These are phyloP conservation scores for Russula sp. DNA, from an alignment of 768 basidiomycete genomes.

Conservation along the genomic window DNA sequence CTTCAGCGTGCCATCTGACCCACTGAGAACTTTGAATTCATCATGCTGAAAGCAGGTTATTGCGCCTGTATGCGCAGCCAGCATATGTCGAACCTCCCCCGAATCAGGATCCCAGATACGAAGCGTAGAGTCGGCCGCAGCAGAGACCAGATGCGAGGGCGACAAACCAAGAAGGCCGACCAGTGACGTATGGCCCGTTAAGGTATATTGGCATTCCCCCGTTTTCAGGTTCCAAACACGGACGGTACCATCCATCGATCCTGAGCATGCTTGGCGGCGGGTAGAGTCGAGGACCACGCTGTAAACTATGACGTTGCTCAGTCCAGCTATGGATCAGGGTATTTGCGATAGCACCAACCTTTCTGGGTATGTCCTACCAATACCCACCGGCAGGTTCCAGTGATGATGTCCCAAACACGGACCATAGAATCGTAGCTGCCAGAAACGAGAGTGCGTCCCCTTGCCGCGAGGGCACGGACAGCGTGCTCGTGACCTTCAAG, in stretches of 20 bases:
- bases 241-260: conserved; percentile 97
- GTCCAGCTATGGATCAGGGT: not conserved
- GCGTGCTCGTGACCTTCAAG: conserved; percentile 89
- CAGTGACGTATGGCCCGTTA: conserved; percentile 89
- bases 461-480: conserved; percentile 85
- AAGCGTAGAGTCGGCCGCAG: conserved; percentile 92
- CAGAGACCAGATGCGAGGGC: conserved; percentile 85
- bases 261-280: conserved; percentile 89
- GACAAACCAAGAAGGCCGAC: conserved; percentile 91
- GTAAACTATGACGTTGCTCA: conserved; percentile 55
- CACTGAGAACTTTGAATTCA: conserved; percentile 93
- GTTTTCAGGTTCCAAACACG: conserved; percentile 87
- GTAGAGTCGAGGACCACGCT: conserved; percentile 85
- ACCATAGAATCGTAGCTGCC: conserved; percentile 96
- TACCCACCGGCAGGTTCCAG: conserved; percentile 72
- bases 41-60: conserved; percentile 99
- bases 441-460: conserved; percentile 84
- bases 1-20: conserved; percentile 93
- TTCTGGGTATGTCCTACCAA: conserved; percentile 87
- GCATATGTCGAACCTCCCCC: conserved; percentile 70
- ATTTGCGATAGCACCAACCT: conserved; percentile 41
- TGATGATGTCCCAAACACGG: conserved; percentile 90
- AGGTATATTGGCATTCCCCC: conserved; percentile 70
- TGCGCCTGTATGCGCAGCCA: conserved; percentile 91
- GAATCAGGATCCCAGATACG: conserved; percentile 90